Evolutionary conservation across 208 protist species (phyloP).

Genomic region (Acanthamoeba culbertsoni): DNA sequence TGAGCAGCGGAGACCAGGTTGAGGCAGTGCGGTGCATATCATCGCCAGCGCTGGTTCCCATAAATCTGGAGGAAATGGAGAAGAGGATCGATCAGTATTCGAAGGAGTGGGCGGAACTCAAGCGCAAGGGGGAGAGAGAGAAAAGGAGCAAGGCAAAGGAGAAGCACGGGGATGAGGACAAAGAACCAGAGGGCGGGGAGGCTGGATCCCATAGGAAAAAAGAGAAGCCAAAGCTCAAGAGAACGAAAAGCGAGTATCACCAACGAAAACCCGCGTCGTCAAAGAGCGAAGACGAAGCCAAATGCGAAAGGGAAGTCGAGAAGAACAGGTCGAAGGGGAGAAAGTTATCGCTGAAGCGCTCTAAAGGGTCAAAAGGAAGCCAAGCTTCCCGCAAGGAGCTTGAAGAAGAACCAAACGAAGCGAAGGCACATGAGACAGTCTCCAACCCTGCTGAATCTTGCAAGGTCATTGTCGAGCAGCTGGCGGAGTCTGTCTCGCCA

Average conservation of each 20-base stretch:
- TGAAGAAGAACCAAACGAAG: no score
- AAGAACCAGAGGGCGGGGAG: no score
- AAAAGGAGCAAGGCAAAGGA: not conserved
- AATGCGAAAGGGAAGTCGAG: not conserved
- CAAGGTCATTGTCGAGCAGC: not conserved
- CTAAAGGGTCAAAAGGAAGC: no score
- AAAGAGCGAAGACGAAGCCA: not conserved
- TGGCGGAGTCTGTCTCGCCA: not conserved
- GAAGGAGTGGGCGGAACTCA: not conserved
- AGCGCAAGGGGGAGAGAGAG: not conserved
- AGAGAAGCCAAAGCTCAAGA: no score
- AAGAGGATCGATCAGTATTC: not conserved
- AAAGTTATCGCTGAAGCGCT: no score
- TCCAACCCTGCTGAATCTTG: no score
- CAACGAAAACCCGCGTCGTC: no score
- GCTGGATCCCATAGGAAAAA: no score
- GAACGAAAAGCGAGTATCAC: no score
- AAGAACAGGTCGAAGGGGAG: not conserved
- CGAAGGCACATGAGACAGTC: no score
- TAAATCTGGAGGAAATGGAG: conserved; percentile 20
- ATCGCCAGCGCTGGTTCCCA: not conserved
- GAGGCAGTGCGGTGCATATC: not conserved
- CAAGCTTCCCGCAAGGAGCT: no score
- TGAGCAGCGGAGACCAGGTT: no score
- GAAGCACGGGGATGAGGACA: not conserved